Evolutionary conservation across 345 rosid genomes (phyloP).

Genomic region (Pistacia atlantica): DNA sequence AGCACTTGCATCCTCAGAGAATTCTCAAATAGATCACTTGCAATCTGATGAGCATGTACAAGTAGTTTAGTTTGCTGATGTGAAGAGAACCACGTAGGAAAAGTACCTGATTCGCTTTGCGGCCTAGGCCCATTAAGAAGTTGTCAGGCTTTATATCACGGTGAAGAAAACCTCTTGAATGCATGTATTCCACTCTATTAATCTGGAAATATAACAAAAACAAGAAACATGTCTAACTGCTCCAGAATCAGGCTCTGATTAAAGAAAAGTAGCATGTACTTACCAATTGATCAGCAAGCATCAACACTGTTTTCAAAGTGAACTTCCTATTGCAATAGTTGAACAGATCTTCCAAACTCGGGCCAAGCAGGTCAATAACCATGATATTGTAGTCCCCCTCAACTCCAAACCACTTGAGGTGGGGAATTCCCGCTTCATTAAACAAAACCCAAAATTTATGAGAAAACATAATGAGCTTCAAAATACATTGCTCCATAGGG

Average conservation of each 20-base stretch:
- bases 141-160: slow-evolving; percentile 94
- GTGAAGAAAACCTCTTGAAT: slow-evolving; percentile 79
- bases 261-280: slow-evolving; percentile 24
- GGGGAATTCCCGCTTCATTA: slow-evolving; percentile 74
- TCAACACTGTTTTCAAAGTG: slow-evolving; percentile 72
- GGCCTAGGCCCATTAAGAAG: slow-evolving; percentile 85
- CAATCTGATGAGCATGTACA: not conserved
- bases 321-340: slow-evolving; percentile 77
- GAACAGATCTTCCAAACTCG: slow-evolving; percentile 88
- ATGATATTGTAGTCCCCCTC: slow-evolving; percentile 78
- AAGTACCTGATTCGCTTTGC: slow-evolving; percentile 79
- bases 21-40: not conserved
- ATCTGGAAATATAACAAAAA: slow-evolving; percentile 47
- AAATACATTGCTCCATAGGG: not conserved
- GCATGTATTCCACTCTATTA: slow-evolving; percentile 82
- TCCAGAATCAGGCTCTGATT: not conserved
- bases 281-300: slow-evolving; percentile 90
- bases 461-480: not conserved
- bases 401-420: slow-evolving; percentile 87
- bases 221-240: slow-evolving; percentile 5
- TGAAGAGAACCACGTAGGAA: not conserved
- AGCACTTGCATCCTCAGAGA: not conserved
- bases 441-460: slow-evolving; percentile 15
- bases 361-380: slow-evolving; percentile 92
- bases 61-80: not conserved